Percentiles rank a stretch among this genome's conserved stretches.
Evolutionary conservation across 2,329 filamentous ascomycete genomes (phyloP).

Genomic region (Corynespora cassiicola): DNA sequence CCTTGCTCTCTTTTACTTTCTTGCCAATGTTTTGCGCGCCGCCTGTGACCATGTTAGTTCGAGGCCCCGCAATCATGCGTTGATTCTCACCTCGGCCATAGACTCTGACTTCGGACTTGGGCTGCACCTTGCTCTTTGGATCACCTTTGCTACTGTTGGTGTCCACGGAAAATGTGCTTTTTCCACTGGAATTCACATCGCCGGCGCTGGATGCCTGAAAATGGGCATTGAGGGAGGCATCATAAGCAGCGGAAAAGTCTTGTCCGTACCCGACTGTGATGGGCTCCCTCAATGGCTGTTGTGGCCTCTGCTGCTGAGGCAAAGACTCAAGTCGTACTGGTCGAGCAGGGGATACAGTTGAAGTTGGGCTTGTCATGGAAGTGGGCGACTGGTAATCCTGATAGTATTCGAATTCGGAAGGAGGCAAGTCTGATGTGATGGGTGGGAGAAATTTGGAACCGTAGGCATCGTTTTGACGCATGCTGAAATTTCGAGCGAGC

Average conservation of each 20-base stretch:
- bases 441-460: conserved; percentile 31
- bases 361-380: conserved; percentile 27
- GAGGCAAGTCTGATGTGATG: conserved; percentile 22
- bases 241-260: conserved; percentile 37
- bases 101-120: conserved; percentile 58
- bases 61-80: too few species aligned
- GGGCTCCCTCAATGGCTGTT: conserved; percentile 24
- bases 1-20: conserved; percentile 58
- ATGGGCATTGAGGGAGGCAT: conserved; percentile 36
- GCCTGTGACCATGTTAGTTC: conserved; percentile 43
- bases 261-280: conserved; percentile 25
- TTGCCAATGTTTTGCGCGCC: conserved; percentile 62
- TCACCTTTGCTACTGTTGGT: conserved; percentile 42
- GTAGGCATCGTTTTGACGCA: conserved; percentile 25
- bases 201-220: conserved; percentile 21
- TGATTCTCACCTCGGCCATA: conserved; percentile 61
- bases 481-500: conserved; percentile 34
- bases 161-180: conserved; percentile 50
- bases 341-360: conserved; percentile 24
- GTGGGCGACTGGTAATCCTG: conserved; percentile 37
- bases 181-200: conserved; percentile 38
- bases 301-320: conserved; percentile 19
- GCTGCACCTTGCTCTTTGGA: conserved; percentile 54
- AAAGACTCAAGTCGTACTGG: conserved; percentile 38
- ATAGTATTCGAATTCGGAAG: conserved; percentile 35